These are phyloP conservation scores for Xylaria bambusicola DNA, from an alignment of 495 filamentous ascomycete genomes.

Conservation along the genomic window DNA sequence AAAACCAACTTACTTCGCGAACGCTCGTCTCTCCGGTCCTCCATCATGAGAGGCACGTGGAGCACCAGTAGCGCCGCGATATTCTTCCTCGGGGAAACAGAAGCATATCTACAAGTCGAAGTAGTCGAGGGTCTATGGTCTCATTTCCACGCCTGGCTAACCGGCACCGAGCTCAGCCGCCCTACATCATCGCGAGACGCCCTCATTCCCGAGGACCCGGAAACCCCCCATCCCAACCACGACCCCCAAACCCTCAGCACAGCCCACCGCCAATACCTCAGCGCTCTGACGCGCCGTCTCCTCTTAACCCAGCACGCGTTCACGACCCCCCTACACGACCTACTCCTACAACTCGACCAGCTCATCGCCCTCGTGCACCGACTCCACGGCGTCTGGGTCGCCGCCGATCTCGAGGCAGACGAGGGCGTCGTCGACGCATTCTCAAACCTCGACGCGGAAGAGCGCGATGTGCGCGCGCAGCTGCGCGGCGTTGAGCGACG, in stretches of 20 bases:
- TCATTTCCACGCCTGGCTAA: constrained; percentile 59
- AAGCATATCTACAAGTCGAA: constrained; percentile 86
- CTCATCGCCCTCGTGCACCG: constrained; percentile 74
- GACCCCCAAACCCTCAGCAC: constrained; percentile 83
- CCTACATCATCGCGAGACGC: background rate
- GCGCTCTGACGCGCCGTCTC: constrained; percentile 63
- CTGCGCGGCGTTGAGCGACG: constrained; percentile 53
- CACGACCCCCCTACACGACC: constrained; percentile 66
- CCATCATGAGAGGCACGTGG: constrained; percentile 78
- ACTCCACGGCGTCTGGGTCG: constrained; percentile 69
- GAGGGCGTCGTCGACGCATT: constrained; percentile 75
- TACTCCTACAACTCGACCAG: constrained; percentile 73
- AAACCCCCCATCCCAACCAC: constrained; percentile 33
- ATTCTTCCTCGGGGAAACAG: constrained; percentile 83
- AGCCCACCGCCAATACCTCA: constrained; percentile 76
- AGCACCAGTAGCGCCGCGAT: constrained; percentile 79
- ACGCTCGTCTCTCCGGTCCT: constrained; percentile 58
- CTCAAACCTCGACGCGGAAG: constrained; percentile 68
- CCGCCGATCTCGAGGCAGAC: constrained; percentile 75
- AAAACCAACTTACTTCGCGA: constrained; percentile 58
- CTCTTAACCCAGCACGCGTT: constrained; percentile 71
- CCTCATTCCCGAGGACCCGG: background rate
- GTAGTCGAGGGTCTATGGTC: constrained; percentile 77
- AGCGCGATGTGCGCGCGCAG: constrained; percentile 60
- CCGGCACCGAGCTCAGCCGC: constrained; percentile 25